Evolutionary conservation across 129 eudicot genomes (phyloP), one percentile per base, ranked within the genome.

Genomic region (Chrysanthemum seticuspe): DNA sequence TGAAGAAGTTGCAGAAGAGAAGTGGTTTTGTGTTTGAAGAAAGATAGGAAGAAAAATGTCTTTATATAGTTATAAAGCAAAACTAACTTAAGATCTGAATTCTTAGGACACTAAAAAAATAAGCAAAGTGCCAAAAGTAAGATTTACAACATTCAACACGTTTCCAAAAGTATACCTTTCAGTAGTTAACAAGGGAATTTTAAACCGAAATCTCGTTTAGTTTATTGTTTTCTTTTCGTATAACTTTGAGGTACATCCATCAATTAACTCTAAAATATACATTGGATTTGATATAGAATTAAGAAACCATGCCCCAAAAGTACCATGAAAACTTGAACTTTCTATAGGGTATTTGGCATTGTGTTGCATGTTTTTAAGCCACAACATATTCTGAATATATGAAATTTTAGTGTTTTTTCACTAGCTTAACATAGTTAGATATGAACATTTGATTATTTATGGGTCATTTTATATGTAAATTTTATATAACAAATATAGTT

Each of bases 121-220:
- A 87, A 79, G 92, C 86, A 84, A 87, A 84, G 92, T 80, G 82
- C 52, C 79, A 77, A 83, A 80, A 83, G 77, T 27, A 69, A 84
- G 74, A 82, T 63, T 82, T 77, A 49, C 44, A 79, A 82, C 75
- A 62, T 80, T 83, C 71, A 62, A 70, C 83, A 83, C 83, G 90
- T 83, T 84, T 81, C 62, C 76, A 73, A 76, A 50, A 50, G 50
- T 34, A 71, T 65, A 77, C 81, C 88, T 82, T 81, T 76, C 84
- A 82, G 88, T 83, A 88, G 52, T 74, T 73, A 74, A 75, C 78
- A 85, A 81, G 81, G 84, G 87, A 81, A 65, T 78, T 47, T 65
- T 57, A 23, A 71, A 58, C 67, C 19, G 23, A 57, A 61, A 67
- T 72, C 53, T 59, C 13, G 55, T 34, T 36, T 27, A 40, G 18